Conservation (phyloP, 129 eudicot species). For the Deinandra increscens region DNA sequence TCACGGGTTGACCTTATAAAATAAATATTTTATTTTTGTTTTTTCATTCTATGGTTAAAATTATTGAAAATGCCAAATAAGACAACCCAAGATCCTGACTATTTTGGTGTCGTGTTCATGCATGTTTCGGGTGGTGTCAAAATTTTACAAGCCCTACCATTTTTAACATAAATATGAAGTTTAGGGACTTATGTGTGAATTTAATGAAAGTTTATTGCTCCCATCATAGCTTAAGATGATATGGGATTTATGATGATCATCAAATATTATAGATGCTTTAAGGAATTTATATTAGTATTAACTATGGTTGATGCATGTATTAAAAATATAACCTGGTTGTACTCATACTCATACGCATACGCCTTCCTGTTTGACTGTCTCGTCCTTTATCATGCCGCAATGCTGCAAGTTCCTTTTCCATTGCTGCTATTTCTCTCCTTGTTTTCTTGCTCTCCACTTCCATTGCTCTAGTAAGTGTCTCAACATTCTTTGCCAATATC, state of each 20-base stretch:
- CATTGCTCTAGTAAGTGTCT: slow-evolving; percentile 79
- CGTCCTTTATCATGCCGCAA: slow-evolving; percentile 58
- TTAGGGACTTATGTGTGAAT: no score
- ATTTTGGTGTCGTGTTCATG: no score
- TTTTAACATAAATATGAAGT: no score
- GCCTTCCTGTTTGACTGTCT: slow-evolving; percentile 41
- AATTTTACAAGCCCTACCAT: no score
- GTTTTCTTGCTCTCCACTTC: slow-evolving; percentile 84
- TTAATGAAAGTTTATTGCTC: no score
- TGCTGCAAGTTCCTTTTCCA: slow-evolving; percentile 85
- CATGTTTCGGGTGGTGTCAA: no score
- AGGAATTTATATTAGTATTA: background rate
- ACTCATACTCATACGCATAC: slow-evolving; percentile 38
- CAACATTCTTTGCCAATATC: slow-evolving; percentile 78
- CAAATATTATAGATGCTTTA: background rate
- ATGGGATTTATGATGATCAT: background rate
- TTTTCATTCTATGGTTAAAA: no score
- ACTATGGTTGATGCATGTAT: background rate
- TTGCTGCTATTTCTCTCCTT: slow-evolving; percentile 73
- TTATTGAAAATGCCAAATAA: no score
- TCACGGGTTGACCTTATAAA: no score
- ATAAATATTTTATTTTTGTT: no score
- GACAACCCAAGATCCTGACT: no score
- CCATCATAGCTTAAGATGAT: no score
- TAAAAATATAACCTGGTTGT: slow-evolving; percentile 42